phyloP scores from a whole-genome alignment of 129 eudicot species.

The Artemisia argyi region DNA sequence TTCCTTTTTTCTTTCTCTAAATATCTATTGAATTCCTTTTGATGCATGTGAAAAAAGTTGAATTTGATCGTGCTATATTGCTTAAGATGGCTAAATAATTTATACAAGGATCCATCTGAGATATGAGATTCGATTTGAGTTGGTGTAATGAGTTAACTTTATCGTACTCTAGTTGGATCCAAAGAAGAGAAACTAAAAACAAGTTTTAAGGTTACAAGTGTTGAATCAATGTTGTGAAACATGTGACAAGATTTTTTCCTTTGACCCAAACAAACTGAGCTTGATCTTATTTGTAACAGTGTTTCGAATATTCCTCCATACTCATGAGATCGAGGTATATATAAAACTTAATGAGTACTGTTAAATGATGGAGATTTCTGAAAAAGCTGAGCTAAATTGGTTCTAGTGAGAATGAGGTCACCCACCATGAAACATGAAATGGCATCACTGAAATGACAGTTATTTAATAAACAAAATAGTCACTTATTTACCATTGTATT shows the following conservation, averaged over 20 bases:
- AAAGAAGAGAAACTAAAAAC: neutral
- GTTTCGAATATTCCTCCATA: slow-evolving; percentile 29
- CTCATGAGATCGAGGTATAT: slow-evolving; percentile 9
- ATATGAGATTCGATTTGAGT: too few relatives aligned
- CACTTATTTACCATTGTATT: slow-evolving; percentile 13
- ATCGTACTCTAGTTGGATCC: slow-evolving; percentile 5
- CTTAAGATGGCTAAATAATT: neutral
- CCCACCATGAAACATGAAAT: slow-evolving; percentile 16
- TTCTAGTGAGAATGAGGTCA: slow-evolving; percentile 26
- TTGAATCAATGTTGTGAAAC: slow-evolving; percentile 32
- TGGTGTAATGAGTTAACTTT: neutral
- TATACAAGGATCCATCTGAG: too few relatives aligned
- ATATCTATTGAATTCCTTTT: slow-evolving; percentile 3
- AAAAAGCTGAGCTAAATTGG: slow-evolving; percentile 27
- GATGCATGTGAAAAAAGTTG: neutral
- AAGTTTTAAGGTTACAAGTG: neutral
- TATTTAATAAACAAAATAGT: neutral
- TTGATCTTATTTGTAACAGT: slow-evolving; percentile 15
- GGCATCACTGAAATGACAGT: slow-evolving; percentile 8
- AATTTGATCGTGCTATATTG: neutral
- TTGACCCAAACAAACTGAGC: slow-evolving; percentile 16
- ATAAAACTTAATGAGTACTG: neutral
- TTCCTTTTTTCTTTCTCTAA: neutral
- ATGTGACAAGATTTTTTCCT: slow-evolving; percentile 34
- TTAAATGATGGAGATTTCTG: slow-evolving; percentile 23